Evolutionary conservation across 495 filamentous ascomycete species (phyloP).

Genomic region (Annulohypoxylon moriforme): DNA sequence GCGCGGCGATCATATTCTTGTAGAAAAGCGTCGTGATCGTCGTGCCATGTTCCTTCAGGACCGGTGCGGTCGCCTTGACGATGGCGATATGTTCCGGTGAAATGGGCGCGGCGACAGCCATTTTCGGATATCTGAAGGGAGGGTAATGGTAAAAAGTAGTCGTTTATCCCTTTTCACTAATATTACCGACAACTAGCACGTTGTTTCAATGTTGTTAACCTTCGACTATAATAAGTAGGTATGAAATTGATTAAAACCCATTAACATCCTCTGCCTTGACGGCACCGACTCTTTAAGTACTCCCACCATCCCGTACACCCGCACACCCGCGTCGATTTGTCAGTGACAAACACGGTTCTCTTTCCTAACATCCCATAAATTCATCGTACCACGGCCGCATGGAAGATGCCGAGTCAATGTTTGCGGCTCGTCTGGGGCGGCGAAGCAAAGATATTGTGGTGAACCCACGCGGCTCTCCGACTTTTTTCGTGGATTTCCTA

Average conservation of each 20-base stretch:
- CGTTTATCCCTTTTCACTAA: neutral
- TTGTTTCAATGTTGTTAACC: neutral
- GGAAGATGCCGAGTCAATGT: conserved; percentile 28
- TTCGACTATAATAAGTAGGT: conserved; percentile 12
- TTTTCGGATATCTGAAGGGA: conserved; percentile 5
- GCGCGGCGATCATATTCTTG: conserved; percentile 69
- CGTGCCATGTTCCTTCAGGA: conserved; percentile 72
- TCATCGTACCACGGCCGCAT: conserved; percentile 34
- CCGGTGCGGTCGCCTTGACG: conserved; percentile 70
- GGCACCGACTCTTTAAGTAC: conserved; percentile 30
- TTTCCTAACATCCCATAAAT: conserved; percentile 8
- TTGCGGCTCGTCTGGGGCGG: conserved; percentile 12
- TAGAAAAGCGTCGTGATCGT: conserved; percentile 77
- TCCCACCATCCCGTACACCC: neutral
- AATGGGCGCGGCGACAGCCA: conserved; percentile 49
- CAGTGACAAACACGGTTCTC: neutral
- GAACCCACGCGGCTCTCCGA: conserved; percentile 32
- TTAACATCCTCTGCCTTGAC: neutral
- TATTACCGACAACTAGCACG: neutral
- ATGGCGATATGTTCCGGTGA: conserved; percentile 59
- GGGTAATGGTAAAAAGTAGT: neutral
- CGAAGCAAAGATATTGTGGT: conserved; percentile 17
- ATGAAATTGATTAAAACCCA: neutral
- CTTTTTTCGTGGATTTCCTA: conserved; percentile 38
- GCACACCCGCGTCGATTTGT: neutral